Percentiles rank a stretch among this genome's conserved stretches.
Conservation (phyloP, 441 rosid species). For the Erodium moschatum region DNA sequence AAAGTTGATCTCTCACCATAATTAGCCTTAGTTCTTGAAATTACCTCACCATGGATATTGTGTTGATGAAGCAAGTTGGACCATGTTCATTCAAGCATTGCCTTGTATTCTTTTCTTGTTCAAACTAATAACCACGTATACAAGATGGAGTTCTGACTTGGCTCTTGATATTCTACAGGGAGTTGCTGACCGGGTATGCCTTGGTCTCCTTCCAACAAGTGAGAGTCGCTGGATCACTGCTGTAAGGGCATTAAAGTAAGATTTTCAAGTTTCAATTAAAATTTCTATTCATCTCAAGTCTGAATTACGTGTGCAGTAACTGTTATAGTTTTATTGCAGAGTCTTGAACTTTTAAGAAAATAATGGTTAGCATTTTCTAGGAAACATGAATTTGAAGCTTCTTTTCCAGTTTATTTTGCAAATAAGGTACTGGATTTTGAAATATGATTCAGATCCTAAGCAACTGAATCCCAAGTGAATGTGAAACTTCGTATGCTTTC, state of each 20-base stretch:
- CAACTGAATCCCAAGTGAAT: neutral
- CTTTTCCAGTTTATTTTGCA: neutral
- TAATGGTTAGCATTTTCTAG: neutral
- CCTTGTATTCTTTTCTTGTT: constrained; percentile 14
- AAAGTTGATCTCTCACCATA: neutral
- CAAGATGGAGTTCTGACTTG: neutral
- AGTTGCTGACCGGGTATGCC: constrained; percentile 83
- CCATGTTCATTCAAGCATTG: constrained; percentile 7
- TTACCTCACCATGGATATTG: neutral
- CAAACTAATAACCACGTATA: constrained; percentile 7
- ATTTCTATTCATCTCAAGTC: neutral
- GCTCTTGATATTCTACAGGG: constrained; percentile 38
- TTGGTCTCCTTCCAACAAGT: constrained; percentile 86
- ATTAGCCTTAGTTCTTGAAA: neutral
- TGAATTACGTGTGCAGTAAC: neutral
- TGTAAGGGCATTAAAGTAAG: constrained; percentile 64
- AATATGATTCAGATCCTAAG: neutral
- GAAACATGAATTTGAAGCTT: neutral
- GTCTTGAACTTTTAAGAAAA: neutral
- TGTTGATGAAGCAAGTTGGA: neutral
- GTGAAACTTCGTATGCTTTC: neutral
- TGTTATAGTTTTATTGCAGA: neutral
- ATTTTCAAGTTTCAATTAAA: neutral
- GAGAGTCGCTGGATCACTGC: constrained; percentile 89
- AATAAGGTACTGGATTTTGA: neutral